phyloP scores from a whole-genome alignment of 2,329 filamentous ascomycete species.

The Phialophora macrospora region DNA sequence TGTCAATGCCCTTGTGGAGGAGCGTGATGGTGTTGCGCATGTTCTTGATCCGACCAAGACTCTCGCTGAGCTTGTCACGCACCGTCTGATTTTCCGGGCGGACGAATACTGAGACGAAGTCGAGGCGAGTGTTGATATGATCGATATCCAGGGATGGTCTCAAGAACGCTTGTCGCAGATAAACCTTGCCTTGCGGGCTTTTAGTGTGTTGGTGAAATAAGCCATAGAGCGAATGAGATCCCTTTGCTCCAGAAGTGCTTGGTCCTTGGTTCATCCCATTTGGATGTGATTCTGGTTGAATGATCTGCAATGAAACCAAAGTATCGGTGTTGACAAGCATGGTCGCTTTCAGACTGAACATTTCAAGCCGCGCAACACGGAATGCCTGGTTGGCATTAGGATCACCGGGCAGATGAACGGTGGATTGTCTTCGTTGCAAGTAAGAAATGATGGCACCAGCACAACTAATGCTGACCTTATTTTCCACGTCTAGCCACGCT shows the following conservation, averaged over 20 bases:
- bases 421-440: slow-evolving; percentile 69
- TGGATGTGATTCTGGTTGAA: slow-evolving; percentile 81
- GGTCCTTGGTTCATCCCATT: slow-evolving; percentile 78
- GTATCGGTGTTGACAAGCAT: slow-evolving; percentile 84
- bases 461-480: slow-evolving; percentile 76
- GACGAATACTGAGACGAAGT: slow-evolving; percentile 69
- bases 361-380: slow-evolving; percentile 68
- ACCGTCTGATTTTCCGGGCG: slow-evolving; percentile 67
- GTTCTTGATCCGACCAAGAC: slow-evolving; percentile 74
- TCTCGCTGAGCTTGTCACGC: slow-evolving; percentile 62
- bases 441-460: slow-evolving; percentile 85
- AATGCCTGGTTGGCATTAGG: slow-evolving; percentile 60
- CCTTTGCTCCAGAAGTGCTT: slow-evolving; percentile 69
- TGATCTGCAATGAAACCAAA: slow-evolving; percentile 79
- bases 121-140: slow-evolving; percentile 72
- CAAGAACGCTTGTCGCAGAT: slow-evolving; percentile 79
- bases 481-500: slow-evolving; percentile 74
- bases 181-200: slow-evolving; percentile 76
- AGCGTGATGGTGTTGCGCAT: slow-evolving; percentile 70
- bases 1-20: slow-evolving; percentile 76
- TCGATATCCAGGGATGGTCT: slow-evolving; percentile 72
- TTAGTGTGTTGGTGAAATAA: slow-evolving; percentile 75
- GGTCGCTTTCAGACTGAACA: slow-evolving; percentile 70
- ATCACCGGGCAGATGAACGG: slow-evolving; percentile 67
- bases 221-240: slow-evolving; percentile 81